Evolutionary conservation across 2,329 filamentous ascomycete species (phyloP).

Genomic region (Pseudogymnoascus sp.): DNA sequence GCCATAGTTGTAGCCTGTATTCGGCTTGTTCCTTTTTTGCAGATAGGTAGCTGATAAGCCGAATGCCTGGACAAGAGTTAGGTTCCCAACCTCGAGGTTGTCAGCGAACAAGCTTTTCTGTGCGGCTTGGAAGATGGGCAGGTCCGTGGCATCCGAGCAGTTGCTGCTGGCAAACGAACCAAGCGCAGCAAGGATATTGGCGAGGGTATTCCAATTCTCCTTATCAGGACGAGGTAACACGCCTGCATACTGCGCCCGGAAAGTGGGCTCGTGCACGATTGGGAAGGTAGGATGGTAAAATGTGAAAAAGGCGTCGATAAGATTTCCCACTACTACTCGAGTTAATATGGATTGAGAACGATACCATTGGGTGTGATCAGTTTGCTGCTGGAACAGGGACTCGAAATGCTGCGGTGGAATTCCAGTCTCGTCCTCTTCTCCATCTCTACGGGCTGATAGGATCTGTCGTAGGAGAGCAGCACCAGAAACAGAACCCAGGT

Average conservation of each 20-base stretch:
- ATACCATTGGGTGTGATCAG: conserved; percentile 2
- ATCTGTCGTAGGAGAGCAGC: conserved; percentile 16
- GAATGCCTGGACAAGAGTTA: conserved; percentile 39
- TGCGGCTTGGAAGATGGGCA: conserved; percentile 15
- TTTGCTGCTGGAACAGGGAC: conserved; percentile 7
- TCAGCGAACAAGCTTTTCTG: conserved; percentile 32
- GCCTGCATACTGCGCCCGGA: conserved; percentile 28
- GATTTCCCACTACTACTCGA: conserved; percentile 20
- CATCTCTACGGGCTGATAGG: conserved; percentile 1
- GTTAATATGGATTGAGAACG: conserved; percentile 7
- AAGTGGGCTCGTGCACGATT: conserved; percentile 37
- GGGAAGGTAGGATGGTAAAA: conserved; percentile 38
- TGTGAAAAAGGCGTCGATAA: conserved; percentile 34
- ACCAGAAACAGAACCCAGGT: conserved; percentile 18
- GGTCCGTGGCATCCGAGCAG: conserved; percentile 14
- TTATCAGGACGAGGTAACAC: conserved; percentile 15
- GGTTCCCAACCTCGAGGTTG: conserved; percentile 37
- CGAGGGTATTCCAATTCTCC: conserved; percentile 18
- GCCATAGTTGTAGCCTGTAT: conserved; percentile 59
- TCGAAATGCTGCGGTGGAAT: conserved; percentile 1
- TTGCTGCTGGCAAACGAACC: conserved; percentile 18
- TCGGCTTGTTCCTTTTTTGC: conserved; percentile 42
- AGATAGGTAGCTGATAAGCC: conserved; percentile 39
- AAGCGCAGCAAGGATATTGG: conserved; percentile 18
- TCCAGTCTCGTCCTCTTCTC: neutral